phyloP scores from a whole-genome alignment of 2,329 filamentous ascomycete species.

The Ascochyta viciae-villosae region DNA sequence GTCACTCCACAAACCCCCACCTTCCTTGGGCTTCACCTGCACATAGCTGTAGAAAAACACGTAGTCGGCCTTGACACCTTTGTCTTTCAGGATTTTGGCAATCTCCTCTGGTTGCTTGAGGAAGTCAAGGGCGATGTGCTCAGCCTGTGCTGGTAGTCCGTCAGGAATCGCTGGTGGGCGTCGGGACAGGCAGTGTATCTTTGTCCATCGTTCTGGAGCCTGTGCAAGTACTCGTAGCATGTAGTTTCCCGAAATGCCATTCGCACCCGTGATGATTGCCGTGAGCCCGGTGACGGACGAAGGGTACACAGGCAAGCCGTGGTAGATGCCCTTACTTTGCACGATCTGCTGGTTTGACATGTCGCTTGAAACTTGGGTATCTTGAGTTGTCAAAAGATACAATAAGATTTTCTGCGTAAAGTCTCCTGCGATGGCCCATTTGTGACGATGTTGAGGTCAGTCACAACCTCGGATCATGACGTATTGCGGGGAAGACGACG shows the following conservation, averaged over 20 bases:
- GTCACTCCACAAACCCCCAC: slow-evolving; percentile 57
- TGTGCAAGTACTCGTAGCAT: slow-evolving; percentile 59
- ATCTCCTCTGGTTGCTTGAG: slow-evolving; percentile 48
- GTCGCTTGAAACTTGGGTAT: too few relatives aligned
- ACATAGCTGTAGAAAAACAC: slow-evolving; percentile 64
- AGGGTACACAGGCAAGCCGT: slow-evolving; percentile 58
- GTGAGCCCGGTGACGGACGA: slow-evolving; percentile 53
- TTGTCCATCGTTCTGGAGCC: slow-evolving; percentile 58
- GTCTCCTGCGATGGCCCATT: too few relatives aligned
- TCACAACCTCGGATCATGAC: slow-evolving; percentile 26
- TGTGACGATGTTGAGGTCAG: background rate
- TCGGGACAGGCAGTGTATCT: slow-evolving; percentile 59
- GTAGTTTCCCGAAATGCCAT: slow-evolving; percentile 62
- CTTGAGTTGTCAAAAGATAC: background rate
- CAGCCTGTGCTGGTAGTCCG: slow-evolving; percentile 47
- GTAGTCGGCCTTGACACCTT: slow-evolving; percentile 51
- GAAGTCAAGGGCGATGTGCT: slow-evolving; percentile 54
- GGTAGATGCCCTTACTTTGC: slow-evolving; percentile 55
- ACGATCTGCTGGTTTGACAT: slow-evolving; percentile 36
- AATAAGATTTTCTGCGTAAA: too few relatives aligned
- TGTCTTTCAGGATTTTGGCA: slow-evolving; percentile 42
- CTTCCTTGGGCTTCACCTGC: slow-evolving; percentile 57
- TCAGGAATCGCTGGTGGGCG: slow-evolving; percentile 53
- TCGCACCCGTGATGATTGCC: slow-evolving; percentile 62
- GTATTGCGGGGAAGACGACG: slow-evolving; percentile 25